These are phyloP conservation scores for Aspergillus funiculosus DNA, from an alignment of 495 filamentous ascomycete genomes.

Conservation along the genomic window DNA sequence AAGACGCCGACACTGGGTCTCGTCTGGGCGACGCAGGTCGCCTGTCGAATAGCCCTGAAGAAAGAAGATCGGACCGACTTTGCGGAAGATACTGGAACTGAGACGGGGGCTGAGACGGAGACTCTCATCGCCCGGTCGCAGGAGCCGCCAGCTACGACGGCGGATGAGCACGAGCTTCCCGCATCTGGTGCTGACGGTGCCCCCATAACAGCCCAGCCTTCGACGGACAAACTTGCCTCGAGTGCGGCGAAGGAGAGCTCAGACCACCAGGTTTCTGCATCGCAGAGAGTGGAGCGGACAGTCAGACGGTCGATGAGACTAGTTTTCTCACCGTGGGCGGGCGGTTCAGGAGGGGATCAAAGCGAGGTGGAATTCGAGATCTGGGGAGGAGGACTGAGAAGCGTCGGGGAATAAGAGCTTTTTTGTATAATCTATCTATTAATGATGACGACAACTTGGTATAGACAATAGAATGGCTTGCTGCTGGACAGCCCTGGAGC, in stretches of 20 bases:
- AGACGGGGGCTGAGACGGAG: background rate
- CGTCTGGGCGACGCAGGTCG: slow-evolving; percentile 85
- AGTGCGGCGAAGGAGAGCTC: background rate
- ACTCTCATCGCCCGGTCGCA: background rate
- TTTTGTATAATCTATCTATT: no score
- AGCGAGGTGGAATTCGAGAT: slow-evolving; percentile 47
- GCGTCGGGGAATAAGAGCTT: no score
- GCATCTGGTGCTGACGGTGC: background rate
- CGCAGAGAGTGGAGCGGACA: slow-evolving; percentile 28
- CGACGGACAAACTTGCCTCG: background rate
- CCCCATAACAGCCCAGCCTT: background rate
- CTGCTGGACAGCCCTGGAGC: no score
- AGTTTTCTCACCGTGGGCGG: slow-evolving; percentile 68
- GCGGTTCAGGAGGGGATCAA: slow-evolving; percentile 4
- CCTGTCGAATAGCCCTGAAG: slow-evolving; percentile 71
- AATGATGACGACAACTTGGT: no score
- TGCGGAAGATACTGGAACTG: background rate
- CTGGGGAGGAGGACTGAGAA: slow-evolving; percentile 45
- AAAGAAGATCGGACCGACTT: slow-evolving; percentile 38
- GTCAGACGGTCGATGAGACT: slow-evolving; percentile 64
- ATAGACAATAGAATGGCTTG: no score
- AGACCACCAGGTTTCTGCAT: no score
- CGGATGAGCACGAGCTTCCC: background rate
- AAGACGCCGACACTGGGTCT: slow-evolving; percentile 87
- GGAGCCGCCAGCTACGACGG: background rate